Evolutionary conservation across 2,329 filamentous ascomycete species (phyloP).

Genomic region (Lojkania enalia): DNA sequence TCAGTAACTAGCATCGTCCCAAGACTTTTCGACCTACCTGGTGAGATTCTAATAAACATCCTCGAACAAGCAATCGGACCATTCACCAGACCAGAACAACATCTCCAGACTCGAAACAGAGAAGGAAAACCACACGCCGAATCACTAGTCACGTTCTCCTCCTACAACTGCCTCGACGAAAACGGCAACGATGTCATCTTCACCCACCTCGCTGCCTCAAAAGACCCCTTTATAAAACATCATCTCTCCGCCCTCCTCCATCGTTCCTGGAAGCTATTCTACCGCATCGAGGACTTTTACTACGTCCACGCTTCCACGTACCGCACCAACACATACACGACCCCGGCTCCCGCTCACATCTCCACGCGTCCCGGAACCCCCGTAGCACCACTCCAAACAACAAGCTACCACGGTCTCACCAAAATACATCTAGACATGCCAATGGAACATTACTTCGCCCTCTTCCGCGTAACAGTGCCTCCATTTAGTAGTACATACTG

Average conservation of each 20-base stretch:
- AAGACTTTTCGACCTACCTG: neutral
- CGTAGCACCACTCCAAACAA: neutral
- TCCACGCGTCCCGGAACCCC: neutral
- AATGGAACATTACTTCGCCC: conserved; percentile 11
- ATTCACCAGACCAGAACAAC: neutral
- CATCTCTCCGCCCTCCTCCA: neutral
- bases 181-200: neutral
- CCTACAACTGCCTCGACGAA: neutral
- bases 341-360: neutral
- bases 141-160: too few relatives aligned
- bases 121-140: neutral
- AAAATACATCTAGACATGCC: conserved; percentile 16
- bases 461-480: conserved; percentile 18
- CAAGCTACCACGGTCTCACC: conserved; percentile 14
- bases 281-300: neutral
- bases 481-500: conserved; percentile 15
- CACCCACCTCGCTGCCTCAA: neutral
- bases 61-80: neutral
- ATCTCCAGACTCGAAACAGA: neutral
- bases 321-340: neutral
- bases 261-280: neutral
- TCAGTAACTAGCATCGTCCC: neutral
- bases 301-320: neutral
- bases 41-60: neutral
- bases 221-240: neutral